A percentile compares a stretch with the other conserved stretches of the same genome.
Evolutionary conservation across 257 asterid genomes (phyloP).

Genomic region (Avicennia marina): DNA sequence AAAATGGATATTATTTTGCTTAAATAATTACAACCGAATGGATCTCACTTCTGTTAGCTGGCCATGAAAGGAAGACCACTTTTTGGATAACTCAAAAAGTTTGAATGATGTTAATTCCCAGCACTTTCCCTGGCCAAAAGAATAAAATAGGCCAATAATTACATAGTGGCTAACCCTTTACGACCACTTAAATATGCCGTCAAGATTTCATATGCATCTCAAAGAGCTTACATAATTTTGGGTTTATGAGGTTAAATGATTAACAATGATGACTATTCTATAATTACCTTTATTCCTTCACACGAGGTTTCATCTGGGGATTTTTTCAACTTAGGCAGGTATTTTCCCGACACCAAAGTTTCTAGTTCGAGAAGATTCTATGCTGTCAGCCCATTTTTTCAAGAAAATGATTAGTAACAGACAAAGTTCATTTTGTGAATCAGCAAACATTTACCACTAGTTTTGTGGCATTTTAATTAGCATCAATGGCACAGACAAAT

Average conservation of each 20-base stretch:
- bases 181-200: too few relatives aligned
- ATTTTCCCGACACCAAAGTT: slow-evolving; percentile 29
- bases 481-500: too few relatives aligned
- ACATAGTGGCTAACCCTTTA: too few relatives aligned
- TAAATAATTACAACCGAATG: slow-evolving; percentile 14
- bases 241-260: slow-evolving; percentile 5
- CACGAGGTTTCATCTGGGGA: slow-evolving; percentile 30
- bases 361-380: not conserved
- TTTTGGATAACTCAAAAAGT: not conserved
- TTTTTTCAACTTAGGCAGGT: slow-evolving; percentile 32
- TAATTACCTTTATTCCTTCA: not conserved
- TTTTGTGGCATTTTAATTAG: too few relatives aligned
- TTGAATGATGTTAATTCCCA: slow-evolving; percentile 1
- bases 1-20: slow-evolving; percentile 7
- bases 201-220: too few relatives aligned
- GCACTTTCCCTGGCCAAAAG: too few relatives aligned
- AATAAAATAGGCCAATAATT: too few relatives aligned
- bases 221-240: not conserved
- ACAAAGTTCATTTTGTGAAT: too few relatives aligned
- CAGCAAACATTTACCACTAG: too few relatives aligned
- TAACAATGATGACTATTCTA: too few relatives aligned
- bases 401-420: too few relatives aligned
- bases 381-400: too few relatives aligned
- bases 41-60: slow-evolving; percentile 7
- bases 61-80: not conserved